These are phyloP conservation scores for Monilinia vaccinii-corymbosi DNA, from an alignment of 2,329 filamentous ascomycete genomes.

Conservation along the genomic window DNA sequence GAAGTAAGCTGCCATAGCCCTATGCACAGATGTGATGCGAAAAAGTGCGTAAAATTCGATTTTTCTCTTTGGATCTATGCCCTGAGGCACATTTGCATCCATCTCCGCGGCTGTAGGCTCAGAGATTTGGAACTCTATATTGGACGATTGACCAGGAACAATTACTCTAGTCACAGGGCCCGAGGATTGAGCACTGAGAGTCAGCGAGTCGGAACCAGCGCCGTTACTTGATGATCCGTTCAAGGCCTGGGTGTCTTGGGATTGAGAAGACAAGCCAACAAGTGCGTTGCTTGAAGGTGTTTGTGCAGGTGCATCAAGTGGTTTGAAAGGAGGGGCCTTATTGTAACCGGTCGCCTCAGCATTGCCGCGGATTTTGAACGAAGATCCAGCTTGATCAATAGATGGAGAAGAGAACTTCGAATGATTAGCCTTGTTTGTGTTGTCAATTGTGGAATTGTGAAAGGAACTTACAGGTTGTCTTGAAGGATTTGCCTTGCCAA, in stretches of 20 bases:
- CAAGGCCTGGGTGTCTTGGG: neutral
- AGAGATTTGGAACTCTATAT: slow-evolving; percentile 9
- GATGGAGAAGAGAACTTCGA: neutral
- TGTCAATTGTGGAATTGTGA: neutral
- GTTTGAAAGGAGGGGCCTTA: slow-evolving; percentile 11
- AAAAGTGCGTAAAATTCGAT: slow-evolving; percentile 23
- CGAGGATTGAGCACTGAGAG: neutral
- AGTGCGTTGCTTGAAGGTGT: slow-evolving; percentile 16
- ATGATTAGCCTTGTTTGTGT: neutral
- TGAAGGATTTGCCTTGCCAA: neutral
- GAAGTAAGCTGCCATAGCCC: slow-evolving; percentile 21
- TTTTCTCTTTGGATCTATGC: slow-evolving; percentile 18
- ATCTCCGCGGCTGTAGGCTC: slow-evolving; percentile 21
- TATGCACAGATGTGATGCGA: slow-evolving; percentile 26
- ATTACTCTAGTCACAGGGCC: neutral
- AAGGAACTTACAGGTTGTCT: neutral
- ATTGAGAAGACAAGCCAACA: slow-evolving; percentile 7
- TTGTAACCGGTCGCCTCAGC: neutral
- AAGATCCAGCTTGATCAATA: neutral
- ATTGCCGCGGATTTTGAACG: slow-evolving; percentile 1
- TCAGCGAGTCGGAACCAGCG: neutral
- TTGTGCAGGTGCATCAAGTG: slow-evolving; percentile 15
- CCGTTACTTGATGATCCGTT: neutral
- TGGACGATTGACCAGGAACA: slow-evolving; percentile 3
- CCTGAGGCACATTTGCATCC: slow-evolving; percentile 14